A percentile compares a stretch with the other conserved stretches of the same genome.
Conservation (phyloP, 148 eudicot species). For the Amaranthus cruentus region DNA sequence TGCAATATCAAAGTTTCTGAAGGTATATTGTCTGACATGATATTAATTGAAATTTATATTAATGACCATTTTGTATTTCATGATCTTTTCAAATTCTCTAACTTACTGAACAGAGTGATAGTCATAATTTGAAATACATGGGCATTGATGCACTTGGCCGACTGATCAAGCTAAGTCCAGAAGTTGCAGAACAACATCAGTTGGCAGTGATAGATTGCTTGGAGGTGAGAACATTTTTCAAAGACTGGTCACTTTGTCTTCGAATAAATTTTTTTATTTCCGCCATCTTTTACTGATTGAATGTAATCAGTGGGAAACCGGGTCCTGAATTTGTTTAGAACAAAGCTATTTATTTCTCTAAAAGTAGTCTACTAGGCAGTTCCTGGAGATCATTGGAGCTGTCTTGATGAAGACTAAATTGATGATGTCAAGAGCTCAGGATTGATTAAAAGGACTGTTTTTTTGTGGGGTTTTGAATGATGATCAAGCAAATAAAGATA, state of each 20-base stretch:
- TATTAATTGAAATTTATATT: not conserved
- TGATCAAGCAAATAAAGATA: no score
- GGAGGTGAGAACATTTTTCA: slow-evolving; percentile 57
- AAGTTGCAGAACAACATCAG: slow-evolving; percentile 96
- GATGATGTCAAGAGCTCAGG: no score
- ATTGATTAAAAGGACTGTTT: no score
- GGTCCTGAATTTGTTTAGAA: not conserved
- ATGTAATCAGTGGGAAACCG: not conserved
- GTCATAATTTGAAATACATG: slow-evolving; percentile 93
- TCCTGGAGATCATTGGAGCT: no score
- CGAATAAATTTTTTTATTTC: not conserved
- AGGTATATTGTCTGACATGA: slow-evolving; percentile 39
- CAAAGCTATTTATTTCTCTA: not conserved
- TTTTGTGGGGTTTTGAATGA: no score
- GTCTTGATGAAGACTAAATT: no score
- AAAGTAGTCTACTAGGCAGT: not conserved
- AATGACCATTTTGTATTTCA: not conserved
- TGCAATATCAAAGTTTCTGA: slow-evolving; percentile 82
- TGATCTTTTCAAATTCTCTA: slow-evolving; percentile 8
- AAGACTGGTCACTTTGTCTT: not conserved
- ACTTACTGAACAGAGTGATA: slow-evolving; percentile 69
- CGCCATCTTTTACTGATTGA: not conserved
- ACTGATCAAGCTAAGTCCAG: slow-evolving; percentile 86
- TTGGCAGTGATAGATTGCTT: slow-evolving; percentile 95
- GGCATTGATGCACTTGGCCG: slow-evolving; percentile 97